A percentile compares a stretch with the other conserved stretches of the same genome.
phyloP scores from a whole-genome alignment of 2,329 filamentous ascomycete species.

The Colletotrichum horii region DNA sequence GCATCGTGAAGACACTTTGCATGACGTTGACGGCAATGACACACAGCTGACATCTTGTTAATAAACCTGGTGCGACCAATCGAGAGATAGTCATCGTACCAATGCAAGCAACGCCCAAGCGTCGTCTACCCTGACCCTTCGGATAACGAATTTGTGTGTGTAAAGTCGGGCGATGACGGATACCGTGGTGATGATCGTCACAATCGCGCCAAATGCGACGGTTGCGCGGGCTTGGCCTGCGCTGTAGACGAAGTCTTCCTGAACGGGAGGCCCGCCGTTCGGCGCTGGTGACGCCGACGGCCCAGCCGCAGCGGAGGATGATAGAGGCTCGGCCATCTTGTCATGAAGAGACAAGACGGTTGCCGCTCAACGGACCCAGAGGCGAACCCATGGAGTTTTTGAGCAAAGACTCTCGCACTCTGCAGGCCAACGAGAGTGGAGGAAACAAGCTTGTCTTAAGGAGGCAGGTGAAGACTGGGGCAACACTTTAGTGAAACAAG shows the following conservation, averaged over 20 bases:
- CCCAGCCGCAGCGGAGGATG: background rate
- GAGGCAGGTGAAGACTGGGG: background rate
- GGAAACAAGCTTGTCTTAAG: slow-evolving; percentile 6
- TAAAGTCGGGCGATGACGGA: background rate
- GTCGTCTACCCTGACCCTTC: background rate
- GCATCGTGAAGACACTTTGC: background rate
- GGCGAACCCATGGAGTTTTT: background rate
- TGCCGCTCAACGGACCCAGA: background rate
- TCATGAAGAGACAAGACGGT: background rate
- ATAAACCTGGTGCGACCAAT: background rate
- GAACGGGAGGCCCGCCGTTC: background rate
- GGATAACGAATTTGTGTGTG: background rate
- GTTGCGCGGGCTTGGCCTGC: background rate
- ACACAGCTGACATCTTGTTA: background rate
- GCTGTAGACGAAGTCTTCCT: background rate
- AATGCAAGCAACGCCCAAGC: background rate
- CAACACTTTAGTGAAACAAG: background rate
- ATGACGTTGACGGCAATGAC: background rate
- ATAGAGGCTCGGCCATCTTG: background rate
- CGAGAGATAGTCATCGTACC: background rate
- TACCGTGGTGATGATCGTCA: background rate
- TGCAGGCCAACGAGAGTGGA: background rate
- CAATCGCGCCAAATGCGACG: background rate
- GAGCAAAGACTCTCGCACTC: background rate
- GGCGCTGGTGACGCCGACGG: background rate